Base-by-base conservation (phyloP, 345 rosid genomes). In the Arabidopsis thaliana region DNA sequence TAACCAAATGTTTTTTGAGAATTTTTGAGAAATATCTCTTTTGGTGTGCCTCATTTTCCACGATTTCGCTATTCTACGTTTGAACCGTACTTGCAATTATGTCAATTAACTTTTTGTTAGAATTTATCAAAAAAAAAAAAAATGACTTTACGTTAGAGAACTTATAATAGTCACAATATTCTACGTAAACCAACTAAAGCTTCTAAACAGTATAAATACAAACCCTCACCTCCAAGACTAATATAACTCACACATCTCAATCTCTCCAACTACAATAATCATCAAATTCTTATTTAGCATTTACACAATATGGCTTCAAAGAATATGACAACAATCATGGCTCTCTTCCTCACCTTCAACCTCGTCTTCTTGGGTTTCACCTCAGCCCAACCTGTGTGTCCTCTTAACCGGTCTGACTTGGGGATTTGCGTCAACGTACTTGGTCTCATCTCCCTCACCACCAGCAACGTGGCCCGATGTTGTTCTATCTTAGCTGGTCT, bases 321-420 rank as follows among this genome's bases (percentile, higher is more conserved):
- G 40, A 45, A 53, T 38, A 65, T 44, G 53, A 42, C 53, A n/a
- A 68, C 64, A 44, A 22, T 59, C 63, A 74, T 66, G 24, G 65
- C 40, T 65, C 72, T 74, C 58, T 74, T 32, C 50, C 72, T 74
- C 40, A 42, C 65, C 38, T 41, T 65, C 37, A 74, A 57, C 72
- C 50, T 74, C 58, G 48, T 73, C 56, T 23, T 65, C 32, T 59
- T 59, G 34, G 75, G 75, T 22, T 71, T 59, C 16, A n/a, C 38
- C 12, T 45, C 67, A 25, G 74, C 74, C 46, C 58, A 52, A 67
- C 34, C n/a, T 14, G 14, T 8, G 38, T 52, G 72, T 38, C 61
- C 72, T 16, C 7, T 46, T 20, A 9, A 3, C 10, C 1, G 0
- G 49, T 0, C 2, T 14, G 1, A 50, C 14, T 12, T 24, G 36